Conservation (phyloP, 2,329 filamentous ascomycete species). For the Beauveria sp. region DNA sequence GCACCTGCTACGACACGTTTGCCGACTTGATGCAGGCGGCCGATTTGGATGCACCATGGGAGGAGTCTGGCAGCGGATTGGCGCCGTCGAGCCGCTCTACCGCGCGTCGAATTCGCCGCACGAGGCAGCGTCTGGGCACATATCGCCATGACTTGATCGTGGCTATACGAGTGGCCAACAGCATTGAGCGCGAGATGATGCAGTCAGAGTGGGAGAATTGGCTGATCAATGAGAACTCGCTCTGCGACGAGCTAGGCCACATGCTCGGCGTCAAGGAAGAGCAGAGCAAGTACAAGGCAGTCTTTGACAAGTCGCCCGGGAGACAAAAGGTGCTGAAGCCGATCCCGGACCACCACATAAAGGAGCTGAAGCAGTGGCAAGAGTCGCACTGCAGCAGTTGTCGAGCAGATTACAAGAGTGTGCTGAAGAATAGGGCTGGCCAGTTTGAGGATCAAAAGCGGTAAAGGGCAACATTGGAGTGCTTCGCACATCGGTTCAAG, state of each 20-base stretch:
- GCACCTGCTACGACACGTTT: conserved; percentile 56
- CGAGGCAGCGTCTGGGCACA: conserved; percentile 72
- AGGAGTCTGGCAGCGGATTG: conserved; percentile 42
- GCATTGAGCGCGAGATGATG: conserved; percentile 78
- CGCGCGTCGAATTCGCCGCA: conserved; percentile 62
- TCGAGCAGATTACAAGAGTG: background rate
- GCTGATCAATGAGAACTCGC: conserved; percentile 68
- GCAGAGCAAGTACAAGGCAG: conserved; percentile 16
- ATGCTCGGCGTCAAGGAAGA: conserved; percentile 31
- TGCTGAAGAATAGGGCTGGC: background rate
- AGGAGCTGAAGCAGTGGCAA: conserved; percentile 8
- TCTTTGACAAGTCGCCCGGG: conserved; percentile 13
- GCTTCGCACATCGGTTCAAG: background rate
- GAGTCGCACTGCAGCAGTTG: conserved; percentile 8
- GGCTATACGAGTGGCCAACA: conserved; percentile 83
- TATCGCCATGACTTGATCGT: conserved; percentile 89
- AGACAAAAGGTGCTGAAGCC: conserved; percentile 26
- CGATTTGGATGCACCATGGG: conserved; percentile 49
- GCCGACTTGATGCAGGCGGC: conserved; percentile 49
- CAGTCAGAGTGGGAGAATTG: conserved; percentile 90
- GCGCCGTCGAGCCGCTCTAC: conserved; percentile 44
- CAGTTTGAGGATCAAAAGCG: background rate
- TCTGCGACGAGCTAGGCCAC: conserved; percentile 58
- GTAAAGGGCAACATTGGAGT: background rate
- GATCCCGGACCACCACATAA: conserved; percentile 3